phyloP scores from a whole-genome alignment of 176 grass and related monocot genomes.

The Hsuehochloa calcarea region DNA sequence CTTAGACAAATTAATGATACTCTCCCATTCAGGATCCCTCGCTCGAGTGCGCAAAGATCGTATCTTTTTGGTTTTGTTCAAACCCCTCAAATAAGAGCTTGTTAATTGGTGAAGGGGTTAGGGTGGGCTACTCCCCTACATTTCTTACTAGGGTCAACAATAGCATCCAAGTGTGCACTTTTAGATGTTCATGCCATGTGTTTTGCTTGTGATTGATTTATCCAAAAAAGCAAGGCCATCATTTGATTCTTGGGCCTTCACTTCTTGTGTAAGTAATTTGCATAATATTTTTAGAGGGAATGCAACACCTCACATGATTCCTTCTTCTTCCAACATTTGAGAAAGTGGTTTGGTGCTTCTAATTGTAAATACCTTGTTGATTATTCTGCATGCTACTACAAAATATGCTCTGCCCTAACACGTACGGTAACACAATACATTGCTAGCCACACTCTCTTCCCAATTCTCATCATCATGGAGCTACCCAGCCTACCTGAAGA shows the following conservation, averaged over 20 bases:
- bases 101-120: constrained; percentile 41
- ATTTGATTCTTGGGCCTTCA: constrained; percentile 46
- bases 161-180: constrained; percentile 60
- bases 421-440: constrained; percentile 17
- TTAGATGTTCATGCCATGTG: constrained; percentile 51
- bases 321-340: constrained; percentile 47
- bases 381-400: constrained; percentile 41
- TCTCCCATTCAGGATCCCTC: constrained; percentile 35
- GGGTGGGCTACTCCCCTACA: constrained; percentile 36
- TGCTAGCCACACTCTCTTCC: constrained; percentile 26
- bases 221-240: constrained; percentile 41
- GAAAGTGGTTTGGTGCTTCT: constrained; percentile 48
- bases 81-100: constrained; percentile 31
- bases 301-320: constrained; percentile 80
- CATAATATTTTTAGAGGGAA: constrained; percentile 34
- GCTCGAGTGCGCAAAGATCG: constrained; percentile 38
- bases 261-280: constrained; percentile 35
- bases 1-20: constrained; percentile 30
- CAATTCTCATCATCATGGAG: constrained; percentile 40
- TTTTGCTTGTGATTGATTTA: constrained; percentile 42
- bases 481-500: constrained; percentile 49
- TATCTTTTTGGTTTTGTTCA: constrained; percentile 36
- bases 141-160: constrained; percentile 62
- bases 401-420: constrained; percentile 27
- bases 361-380: constrained; percentile 33